A percentile compares a stretch with the other conserved stretches of the same genome.
phyloP scores from a whole-genome alignment of 1,139 yeast species.

The Magnusiomyces sp. region DNA sequence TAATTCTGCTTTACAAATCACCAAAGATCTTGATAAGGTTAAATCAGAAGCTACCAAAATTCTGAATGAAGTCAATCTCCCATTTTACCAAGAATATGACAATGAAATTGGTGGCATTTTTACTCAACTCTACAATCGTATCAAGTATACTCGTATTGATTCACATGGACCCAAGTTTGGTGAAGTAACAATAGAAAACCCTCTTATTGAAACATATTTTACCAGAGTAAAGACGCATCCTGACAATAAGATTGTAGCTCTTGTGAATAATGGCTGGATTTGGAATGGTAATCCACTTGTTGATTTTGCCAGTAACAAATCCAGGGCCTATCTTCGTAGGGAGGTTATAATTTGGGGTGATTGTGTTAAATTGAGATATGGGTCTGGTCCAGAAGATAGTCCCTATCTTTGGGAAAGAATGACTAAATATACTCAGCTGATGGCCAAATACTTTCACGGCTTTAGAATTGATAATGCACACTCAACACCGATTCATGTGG shows the following conservation, averaged over 20 bases:
- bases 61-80: conserved; percentile 68
- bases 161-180: conserved; percentile 76
- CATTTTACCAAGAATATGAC: conserved; percentile 68
- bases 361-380: conserved; percentile 88
- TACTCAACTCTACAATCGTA: conserved; percentile 64
- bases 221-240: conserved; percentile 50
- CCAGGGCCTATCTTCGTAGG: conserved; percentile 78
- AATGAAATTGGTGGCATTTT: conserved; percentile 57
- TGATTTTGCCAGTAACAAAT: conserved; percentile 76
- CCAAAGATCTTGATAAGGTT: conserved; percentile 26
- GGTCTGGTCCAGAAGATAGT: conserved; percentile 65
- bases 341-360: conserved; percentile 98
- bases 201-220: conserved; percentile 80
- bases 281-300: conserved; percentile 95
- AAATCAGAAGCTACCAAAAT: conserved; percentile 42
- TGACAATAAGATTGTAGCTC: conserved; percentile 46
- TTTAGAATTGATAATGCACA: conserved; percentile 93
- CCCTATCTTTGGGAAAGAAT: conserved; percentile 86
- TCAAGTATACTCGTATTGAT: conserved; percentile 67
- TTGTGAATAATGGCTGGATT: conserved; percentile 97
- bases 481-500: conserved; percentile 92
- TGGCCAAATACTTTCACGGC: conserved; percentile 78
- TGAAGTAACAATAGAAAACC: conserved; percentile 42
- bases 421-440: conserved; percentile 62
- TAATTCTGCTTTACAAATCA: neutral